A percentile compares a stretch with the other conserved stretches of the same genome.
phyloP scores from a whole-genome alignment of 768 basidiomycete species.

The Agaricus sinodeliciosus region DNA sequence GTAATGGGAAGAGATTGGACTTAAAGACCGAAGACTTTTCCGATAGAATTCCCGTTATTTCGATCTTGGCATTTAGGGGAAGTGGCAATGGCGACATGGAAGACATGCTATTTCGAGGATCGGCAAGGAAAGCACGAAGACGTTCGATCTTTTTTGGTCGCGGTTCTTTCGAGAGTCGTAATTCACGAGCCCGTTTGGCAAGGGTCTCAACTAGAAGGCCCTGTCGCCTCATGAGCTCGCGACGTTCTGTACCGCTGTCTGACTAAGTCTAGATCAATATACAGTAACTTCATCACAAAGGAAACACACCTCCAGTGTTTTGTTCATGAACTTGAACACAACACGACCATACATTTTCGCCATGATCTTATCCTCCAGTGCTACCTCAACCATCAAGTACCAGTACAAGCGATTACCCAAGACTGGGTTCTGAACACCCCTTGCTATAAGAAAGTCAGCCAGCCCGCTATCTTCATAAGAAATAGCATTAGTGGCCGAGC shows the following conservation, averaged over 20 bases:
- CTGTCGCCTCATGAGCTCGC: constrained; percentile 88
- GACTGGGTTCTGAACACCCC: constrained; percentile 76
- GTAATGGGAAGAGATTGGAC: constrained; percentile 88
- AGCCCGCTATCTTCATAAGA: constrained; percentile 91
- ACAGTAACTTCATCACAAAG: not conserved
- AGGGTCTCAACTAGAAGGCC: constrained; percentile 84
- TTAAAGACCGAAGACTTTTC: constrained; percentile 97
- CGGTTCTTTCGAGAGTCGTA: constrained; percentile 86
- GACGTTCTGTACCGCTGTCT: constrained; percentile 72
- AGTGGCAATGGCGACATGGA: constrained; percentile 78
- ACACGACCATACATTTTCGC: constrained; percentile 93
- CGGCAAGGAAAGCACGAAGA: constrained; percentile 75
- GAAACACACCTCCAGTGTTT: constrained; percentile 69
- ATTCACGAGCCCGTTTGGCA: constrained; percentile 78
- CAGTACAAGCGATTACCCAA: constrained; percentile 92
- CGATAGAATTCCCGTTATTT: constrained; percentile 79
- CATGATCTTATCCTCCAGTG: constrained; percentile 76
- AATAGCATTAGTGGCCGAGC: constrained; percentile 64
- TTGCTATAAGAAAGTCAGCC: constrained; percentile 83
- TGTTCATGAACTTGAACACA: constrained; percentile 84
- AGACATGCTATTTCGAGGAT: constrained; percentile 79
- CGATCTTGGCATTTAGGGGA: constrained; percentile 83
- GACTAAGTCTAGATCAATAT: constrained; percentile 29
- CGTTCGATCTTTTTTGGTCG: constrained; percentile 98
- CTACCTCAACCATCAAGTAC: constrained; percentile 97